Base-by-base conservation (phyloP, 768 basidiomycete genomes). In the Cantharellus anzutake region DNA sequence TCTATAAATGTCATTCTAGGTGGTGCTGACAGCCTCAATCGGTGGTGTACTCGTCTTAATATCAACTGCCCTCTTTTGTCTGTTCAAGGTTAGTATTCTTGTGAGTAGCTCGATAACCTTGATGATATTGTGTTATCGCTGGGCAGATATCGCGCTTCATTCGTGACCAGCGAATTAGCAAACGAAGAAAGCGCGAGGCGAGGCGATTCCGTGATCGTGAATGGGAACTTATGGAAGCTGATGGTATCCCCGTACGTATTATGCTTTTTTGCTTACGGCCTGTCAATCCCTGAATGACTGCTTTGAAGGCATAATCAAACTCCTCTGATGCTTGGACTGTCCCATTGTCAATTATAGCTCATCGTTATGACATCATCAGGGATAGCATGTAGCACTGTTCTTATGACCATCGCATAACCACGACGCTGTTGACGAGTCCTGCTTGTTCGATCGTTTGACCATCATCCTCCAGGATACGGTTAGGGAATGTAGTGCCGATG, bases 401-500 rank as follows among this genome's bases (percentile, higher is more conserved):
- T 35, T 55, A 35, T 3, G 38, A 35, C 85, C 83, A 87, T 57
- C 85, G 74, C 71, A 93, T 89, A 11, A 92, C 82, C 3, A 96
- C 75, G 16, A 96, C 90, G 59, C 83, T 86, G 65, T 90, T 91
- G 35, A 76, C 74, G 65, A 94, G 69, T 0, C 81, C 80, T 1
- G 87, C 88, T 11, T 73, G 75, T 65, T 84, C 74, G 60, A 96
- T 79, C 2, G 89, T 90, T 64, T 75, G 73, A 35, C 62, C 64
- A 48, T 80, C 72, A 65, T 90, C 77, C 3, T 81, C 80, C 5
- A 96, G 73, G 4, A 75, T 78, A 44, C 80, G 78, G 67, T 79
- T 86, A 2, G 92, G 93, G 76, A 96, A 96, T 3, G 91, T 88
- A 16, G 89, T 93, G 59, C 81, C 81, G 57, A 96, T 84, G 4